Evolutionary conservation across 768 basidiomycete genomes (phyloP).

Genomic region (Galerina sulciceps): DNA sequence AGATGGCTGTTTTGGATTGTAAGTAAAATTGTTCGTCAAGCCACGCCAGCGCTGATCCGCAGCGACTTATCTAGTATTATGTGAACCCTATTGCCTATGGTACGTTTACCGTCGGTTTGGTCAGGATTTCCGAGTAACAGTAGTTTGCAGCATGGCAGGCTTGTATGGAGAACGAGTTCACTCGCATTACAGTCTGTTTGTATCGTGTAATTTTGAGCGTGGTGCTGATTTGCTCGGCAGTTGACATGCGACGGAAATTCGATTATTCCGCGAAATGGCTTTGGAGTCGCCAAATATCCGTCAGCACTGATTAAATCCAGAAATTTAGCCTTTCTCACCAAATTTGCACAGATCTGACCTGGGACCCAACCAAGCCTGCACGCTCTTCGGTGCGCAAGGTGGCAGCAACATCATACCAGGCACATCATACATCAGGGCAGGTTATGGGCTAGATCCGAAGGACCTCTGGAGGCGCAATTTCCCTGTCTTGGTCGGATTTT

Average conservation of each 20-base stretch:
- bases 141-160: conserved; percentile 65
- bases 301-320: conserved; percentile 33
- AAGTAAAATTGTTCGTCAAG: conserved; percentile 25
- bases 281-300: conserved; percentile 64
- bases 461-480: conserved; percentile 74
- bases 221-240: conserved; percentile 30
- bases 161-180: conserved; percentile 87
- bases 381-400: conserved; percentile 64
- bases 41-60: background rate
- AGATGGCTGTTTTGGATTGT: conserved; percentile 88
- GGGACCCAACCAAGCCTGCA: conserved; percentile 78
- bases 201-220: conserved; percentile 9
- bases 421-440: conserved; percentile 60
- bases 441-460: conserved; percentile 48
- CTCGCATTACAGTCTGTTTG: conserved; percentile 58
- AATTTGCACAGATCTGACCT: conserved; percentile 42
- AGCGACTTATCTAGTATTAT: conserved; percentile 55
- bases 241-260: conserved; percentile 68
- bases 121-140: background rate
- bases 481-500: conserved; percentile 71
- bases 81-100: conserved; percentile 79
- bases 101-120: conserved; percentile 23
- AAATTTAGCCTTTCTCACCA: background rate
- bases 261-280: conserved; percentile 68
- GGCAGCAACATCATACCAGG: conserved; percentile 65